phyloP scores from a whole-genome alignment of 768 basidiomycete genomes.

The Macrolepiota fuliginosa region DNA sequence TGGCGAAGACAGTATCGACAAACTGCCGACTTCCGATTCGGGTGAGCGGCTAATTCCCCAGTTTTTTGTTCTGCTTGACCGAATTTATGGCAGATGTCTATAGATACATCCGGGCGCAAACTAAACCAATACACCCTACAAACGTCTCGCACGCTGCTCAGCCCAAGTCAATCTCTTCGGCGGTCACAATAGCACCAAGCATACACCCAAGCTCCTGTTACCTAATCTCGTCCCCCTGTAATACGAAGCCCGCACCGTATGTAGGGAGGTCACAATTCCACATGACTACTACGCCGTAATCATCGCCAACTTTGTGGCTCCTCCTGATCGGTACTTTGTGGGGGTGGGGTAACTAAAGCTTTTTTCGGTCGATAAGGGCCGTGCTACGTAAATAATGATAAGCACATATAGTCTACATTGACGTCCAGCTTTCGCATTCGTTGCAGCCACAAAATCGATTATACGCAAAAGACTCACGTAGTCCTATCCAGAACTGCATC shows the following conservation, averaged over 20 bases:
- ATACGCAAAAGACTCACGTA: too few species aligned
- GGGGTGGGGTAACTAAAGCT: too few species aligned
- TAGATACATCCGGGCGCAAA: too few species aligned
- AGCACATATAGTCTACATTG: too few species aligned
- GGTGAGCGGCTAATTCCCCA: conserved; percentile 42
- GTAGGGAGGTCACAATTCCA: conserved; percentile 65
- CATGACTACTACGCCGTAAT: conserved; percentile 86
- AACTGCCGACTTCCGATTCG: conserved; percentile 83
- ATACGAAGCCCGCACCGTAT: conserved; percentile 69
- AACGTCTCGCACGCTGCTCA: conserved; percentile 78
- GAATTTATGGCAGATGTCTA: not conserved
- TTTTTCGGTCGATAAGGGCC: too few species aligned
- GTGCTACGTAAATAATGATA: too few species aligned
- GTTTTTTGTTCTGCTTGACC: not conserved
- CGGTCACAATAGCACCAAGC: conserved; percentile 83
- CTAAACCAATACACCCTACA: conserved; percentile 31
- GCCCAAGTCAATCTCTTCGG: conserved; percentile 90
- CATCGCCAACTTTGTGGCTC: conserved; percentile 78
- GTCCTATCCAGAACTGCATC: too few species aligned
- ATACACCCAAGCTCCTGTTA: conserved; percentile 70
- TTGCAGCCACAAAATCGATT: too few species aligned
- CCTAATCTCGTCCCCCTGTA: conserved; percentile 93
- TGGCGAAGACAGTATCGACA: conserved; percentile 81
- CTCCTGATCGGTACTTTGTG: conserved; percentile 87
- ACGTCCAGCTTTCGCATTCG: too few species aligned